Percentiles rank a stretch among this genome's conserved stretches.
phyloP scores from a whole-genome alignment of 345 rosid genomes.

The Odontarrhena argentea region DNA sequence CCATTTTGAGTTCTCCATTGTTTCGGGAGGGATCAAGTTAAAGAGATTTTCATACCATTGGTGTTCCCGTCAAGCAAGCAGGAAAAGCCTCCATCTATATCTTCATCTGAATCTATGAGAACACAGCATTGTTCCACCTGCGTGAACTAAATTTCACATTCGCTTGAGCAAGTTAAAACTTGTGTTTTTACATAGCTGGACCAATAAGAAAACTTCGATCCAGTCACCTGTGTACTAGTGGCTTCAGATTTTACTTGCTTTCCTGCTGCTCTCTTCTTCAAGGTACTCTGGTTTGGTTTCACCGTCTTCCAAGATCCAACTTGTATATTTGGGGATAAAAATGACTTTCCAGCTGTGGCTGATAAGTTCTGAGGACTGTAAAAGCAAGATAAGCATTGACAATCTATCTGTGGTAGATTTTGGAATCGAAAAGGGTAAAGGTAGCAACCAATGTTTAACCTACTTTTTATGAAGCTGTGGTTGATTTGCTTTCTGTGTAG shows the following conservation, averaged over 20 bases:
- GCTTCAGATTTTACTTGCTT: constrained; percentile 44
- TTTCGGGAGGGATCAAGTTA: constrained; percentile 6
- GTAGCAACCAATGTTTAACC: constrained; percentile 29
- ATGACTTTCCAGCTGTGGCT: constrained; percentile 36
- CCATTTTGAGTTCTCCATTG: constrained; percentile 11
- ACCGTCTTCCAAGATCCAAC: constrained; percentile 67
- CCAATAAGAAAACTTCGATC: constrained; percentile 7
- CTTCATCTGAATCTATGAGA: constrained; percentile 77
- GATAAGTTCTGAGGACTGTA: constrained; percentile 50
- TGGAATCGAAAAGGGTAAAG: background rate
- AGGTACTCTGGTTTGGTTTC: constrained; percentile 41
- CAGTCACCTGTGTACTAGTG: constrained; percentile 45
- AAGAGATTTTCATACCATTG: constrained; percentile 46
- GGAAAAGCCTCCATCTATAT: constrained; percentile 67
- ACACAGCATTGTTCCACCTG: constrained; percentile 54
- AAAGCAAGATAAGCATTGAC: constrained; percentile 27
- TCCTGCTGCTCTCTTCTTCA: constrained; percentile 27
- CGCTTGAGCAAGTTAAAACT: background rate
- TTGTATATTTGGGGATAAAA: constrained; percentile 48
- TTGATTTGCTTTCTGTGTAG: constrained; percentile 41
- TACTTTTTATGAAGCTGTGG: constrained; percentile 53
- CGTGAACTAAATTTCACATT: constrained; percentile 23
- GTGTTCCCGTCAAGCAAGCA: constrained; percentile 64
- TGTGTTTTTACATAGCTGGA: constrained; percentile 3
- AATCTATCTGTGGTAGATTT: background rate